phyloP scores from a whole-genome alignment of 805 yeast species.

The Priceomyces carsonii region DNA sequence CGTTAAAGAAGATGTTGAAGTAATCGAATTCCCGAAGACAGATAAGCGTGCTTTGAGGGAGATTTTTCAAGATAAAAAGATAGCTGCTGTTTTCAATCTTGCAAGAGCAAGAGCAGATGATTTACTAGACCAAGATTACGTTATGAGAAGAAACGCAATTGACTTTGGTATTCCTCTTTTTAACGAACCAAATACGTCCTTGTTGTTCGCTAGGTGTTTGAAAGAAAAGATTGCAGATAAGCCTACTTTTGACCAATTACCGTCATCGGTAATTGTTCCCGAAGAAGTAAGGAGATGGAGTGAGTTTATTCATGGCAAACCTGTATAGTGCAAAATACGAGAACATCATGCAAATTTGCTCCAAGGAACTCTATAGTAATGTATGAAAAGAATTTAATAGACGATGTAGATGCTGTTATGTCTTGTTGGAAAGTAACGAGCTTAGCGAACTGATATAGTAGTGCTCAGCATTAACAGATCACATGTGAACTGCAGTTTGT shows the following conservation, averaged over 20 bases:
- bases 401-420: no score
- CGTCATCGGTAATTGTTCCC: slow-evolving; percentile 59
- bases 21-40: slow-evolving; percentile 87
- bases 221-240: slow-evolving; percentile 62
- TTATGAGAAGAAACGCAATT: slow-evolving; percentile 98
- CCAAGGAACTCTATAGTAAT: slow-evolving; percentile 2
- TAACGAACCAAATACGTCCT: slow-evolving; percentile 93
- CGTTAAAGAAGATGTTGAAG: slow-evolving; percentile 50
- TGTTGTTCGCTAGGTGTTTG: slow-evolving; percentile 82
- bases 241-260: slow-evolving; percentile 47
- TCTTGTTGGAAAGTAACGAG: no score
- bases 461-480: no score
- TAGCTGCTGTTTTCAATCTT: slow-evolving; percentile 87
- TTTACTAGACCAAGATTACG: slow-evolving; percentile 84
- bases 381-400: neutral
- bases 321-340: slow-evolving; percentile 59
- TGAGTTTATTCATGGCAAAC: slow-evolving; percentile 93
- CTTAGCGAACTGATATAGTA: no score
- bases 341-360: no score
- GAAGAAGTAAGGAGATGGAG: slow-evolving; percentile 93
- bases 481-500: no score
- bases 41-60: slow-evolving; percentile 94
- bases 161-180: slow-evolving; percentile 96
- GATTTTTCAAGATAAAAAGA: slow-evolving; percentile 82
- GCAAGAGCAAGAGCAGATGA: slow-evolving; percentile 88